Evolutionary conservation across 176 grass and related monocot species (phyloP).

Genomic region (Elymus sibiricus): DNA sequence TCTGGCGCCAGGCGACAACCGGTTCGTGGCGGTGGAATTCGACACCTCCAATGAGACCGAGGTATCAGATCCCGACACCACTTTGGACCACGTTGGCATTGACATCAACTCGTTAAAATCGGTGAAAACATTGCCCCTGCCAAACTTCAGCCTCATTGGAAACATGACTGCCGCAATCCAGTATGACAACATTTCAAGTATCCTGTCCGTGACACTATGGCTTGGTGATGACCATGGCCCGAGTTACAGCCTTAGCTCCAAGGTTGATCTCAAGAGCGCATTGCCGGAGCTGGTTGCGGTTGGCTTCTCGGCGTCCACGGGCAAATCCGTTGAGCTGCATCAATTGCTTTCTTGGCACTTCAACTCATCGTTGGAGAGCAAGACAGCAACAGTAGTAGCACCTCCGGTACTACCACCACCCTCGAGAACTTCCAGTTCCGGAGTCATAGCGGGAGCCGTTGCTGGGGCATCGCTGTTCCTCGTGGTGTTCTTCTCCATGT

Average conservation of each 20-base stretch:
- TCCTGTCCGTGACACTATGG: background rate
- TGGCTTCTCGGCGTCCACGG: conserved; percentile 58
- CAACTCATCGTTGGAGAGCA: conserved; percentile 17
- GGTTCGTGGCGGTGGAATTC: conserved; percentile 30
- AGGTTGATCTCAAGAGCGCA: conserved; percentile 31
- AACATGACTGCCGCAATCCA: conserved; percentile 11
- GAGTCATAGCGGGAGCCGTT: background rate
- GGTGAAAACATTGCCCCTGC: background rate
- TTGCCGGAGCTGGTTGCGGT: conserved; percentile 38
- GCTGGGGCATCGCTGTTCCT: background rate
- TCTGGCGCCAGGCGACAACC: background rate
- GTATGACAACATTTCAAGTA: background rate
- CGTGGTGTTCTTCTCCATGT: background rate
- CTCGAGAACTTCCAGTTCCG: background rate
- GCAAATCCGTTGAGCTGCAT: conserved; percentile 28
- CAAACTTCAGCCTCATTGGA: background rate
- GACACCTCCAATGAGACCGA: conserved; percentile 8
- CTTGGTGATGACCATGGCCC: background rate
- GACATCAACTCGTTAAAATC: background rate
- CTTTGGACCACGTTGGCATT: conserved; percentile 18
- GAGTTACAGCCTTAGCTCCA: background rate
- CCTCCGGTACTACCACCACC: background rate
- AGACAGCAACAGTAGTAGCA: background rate
- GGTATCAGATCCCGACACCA: background rate
- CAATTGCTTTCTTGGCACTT: conserved; percentile 45